Evolutionary conservation across 1,139 yeast species (phyloP).

Genomic region (Eremothecium cymbalariae): DNA sequence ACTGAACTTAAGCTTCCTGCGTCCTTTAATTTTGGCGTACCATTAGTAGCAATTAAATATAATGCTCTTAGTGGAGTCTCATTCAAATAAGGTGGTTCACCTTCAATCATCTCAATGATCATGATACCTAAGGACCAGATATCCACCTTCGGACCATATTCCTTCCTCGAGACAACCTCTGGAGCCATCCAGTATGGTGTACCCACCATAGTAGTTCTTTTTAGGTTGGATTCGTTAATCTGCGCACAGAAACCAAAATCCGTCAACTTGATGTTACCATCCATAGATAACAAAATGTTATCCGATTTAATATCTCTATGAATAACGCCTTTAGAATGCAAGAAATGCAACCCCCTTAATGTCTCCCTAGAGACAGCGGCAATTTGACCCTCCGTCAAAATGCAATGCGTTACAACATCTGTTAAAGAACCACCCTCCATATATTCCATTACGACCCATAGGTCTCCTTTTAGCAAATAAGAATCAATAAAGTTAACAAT

Average conservation of each 20-base stretch:
- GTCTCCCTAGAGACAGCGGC: constrained; percentile 95
- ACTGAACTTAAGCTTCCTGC: constrained; percentile 68
- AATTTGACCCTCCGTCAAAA: constrained; percentile 95
- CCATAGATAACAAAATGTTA: constrained; percentile 71
- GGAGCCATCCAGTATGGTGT: constrained; percentile 99
- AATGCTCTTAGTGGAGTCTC: constrained; percentile 88
- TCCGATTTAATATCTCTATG: constrained; percentile 96
- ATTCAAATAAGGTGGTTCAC: constrained; percentile 95
- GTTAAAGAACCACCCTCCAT: constrained; percentile 98
- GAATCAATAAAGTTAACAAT: constrained; percentile 90
- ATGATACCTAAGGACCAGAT: constrained; percentile 96
- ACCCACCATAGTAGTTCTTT: constrained; percentile 98
- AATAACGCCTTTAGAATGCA: constrained; percentile 89
- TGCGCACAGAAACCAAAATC: constrained; percentile 87
- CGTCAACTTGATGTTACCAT: constrained; percentile 85
- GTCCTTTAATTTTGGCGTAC: constrained; percentile 87
- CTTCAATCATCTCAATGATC: constrained; percentile 98
- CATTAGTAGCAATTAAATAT: constrained; percentile 89
- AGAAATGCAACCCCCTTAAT: constrained; percentile 70
- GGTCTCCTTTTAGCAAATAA: constrained; percentile 59
- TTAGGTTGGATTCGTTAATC: constrained; percentile 73
- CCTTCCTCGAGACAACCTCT: constrained; percentile 88
- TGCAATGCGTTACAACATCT: constrained; percentile 89
- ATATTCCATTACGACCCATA: constrained; percentile 97
- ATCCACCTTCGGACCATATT: constrained; percentile 95